phyloP scores from a whole-genome alignment of 768 basidiomycete genomes.

The Boletales sp. region DNA sequence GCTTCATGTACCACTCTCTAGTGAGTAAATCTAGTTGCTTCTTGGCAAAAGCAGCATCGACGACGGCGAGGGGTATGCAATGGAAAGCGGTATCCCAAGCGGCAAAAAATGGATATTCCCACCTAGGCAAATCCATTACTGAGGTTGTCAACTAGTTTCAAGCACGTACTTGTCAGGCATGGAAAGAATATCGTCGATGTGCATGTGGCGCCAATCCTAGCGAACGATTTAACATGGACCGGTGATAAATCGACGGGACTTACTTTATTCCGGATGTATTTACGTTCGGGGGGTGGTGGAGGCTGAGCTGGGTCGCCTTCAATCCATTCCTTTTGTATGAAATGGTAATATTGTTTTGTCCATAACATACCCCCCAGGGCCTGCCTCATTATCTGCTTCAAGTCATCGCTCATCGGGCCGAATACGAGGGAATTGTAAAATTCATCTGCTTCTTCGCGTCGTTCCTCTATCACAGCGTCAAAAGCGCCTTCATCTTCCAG shows the following conservation, averaged over 20 bases:
- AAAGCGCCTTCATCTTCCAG: constrained; percentile 87
- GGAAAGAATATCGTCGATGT: constrained; percentile 92
- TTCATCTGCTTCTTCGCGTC: constrained; percentile 92
- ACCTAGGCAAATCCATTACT: constrained; percentile 39
- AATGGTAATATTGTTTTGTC: constrained; percentile 97
- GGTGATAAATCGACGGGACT: constrained; percentile 16
- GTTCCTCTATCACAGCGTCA: constrained; percentile 85
- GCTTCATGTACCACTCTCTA: constrained; percentile 99
- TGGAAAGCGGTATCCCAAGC: constrained; percentile 99
- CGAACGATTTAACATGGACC: background rate
- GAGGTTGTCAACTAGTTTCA: background rate
- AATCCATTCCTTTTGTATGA: constrained; percentile 95
- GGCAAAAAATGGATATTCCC: constrained; percentile 99
- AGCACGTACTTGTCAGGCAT: constrained; percentile 93
- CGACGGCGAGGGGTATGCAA: constrained; percentile 93
- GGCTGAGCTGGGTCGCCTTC: constrained; percentile 95
- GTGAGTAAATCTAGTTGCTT: constrained; percentile 96
- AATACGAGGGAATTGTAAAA: constrained; percentile 82
- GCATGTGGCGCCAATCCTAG: constrained; percentile 93
- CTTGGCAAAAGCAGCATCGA: constrained; percentile 95
- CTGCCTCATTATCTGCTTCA: constrained; percentile 95
- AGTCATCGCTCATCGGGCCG: constrained; percentile 86
- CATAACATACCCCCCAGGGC: constrained; percentile 96
- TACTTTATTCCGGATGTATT: constrained; percentile 79
- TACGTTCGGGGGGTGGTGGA: constrained; percentile 86